Evolutionary conservation across 2,329 filamentous ascomycete genomes (phyloP), one percentile per base, ranked within the genome.

Genomic region (Cercospora brassicicola): DNA sequence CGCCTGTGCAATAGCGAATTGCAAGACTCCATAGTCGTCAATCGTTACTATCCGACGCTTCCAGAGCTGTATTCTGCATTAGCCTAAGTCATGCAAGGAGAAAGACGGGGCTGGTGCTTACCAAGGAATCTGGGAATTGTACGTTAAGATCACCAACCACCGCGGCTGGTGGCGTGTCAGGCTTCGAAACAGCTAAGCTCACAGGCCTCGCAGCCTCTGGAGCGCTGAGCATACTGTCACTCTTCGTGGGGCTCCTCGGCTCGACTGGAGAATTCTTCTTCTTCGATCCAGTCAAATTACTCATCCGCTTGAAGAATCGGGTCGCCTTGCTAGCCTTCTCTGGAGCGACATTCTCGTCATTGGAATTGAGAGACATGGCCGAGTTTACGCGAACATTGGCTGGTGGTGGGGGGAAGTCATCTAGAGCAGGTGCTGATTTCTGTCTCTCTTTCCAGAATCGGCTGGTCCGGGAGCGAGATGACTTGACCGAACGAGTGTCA

Each of bases 71-170:
- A 18, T 13, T 10, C 28, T 30, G 26, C 23, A 3, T 57, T 31
- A 57, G 53, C 30, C 13, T 30, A 7, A 30, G 6, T 9, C 18
- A 6, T 57, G 26, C 15, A 15, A 26, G 28, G 6, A 30, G 73
- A 23, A 31, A 70, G 62, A 64, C 28, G 63, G 59, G 65, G 15
- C 57, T 39, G 56, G 56, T 33, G 76, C 82, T 76, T 78, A 84
- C 83, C 57, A 99, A 85, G 64, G 93, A 96, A 77, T 98, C 94
- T 0, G 95, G 95, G 78, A 99, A 97, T 78, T 99, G 95, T 10
- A 98, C 92, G 75, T 99, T 98, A 71, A 99, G 90, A 76, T 97
- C 92, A 59, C 94, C 93, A 79, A 96, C 86, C 69, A 90, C 89
- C 3, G 92, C 84, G 28, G 90, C 84, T 62, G 89, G 82, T 39